Evolutionary conservation across 2,329 filamentous ascomycete genomes (phyloP).

Genomic region (Xylaria sp.): DNA sequence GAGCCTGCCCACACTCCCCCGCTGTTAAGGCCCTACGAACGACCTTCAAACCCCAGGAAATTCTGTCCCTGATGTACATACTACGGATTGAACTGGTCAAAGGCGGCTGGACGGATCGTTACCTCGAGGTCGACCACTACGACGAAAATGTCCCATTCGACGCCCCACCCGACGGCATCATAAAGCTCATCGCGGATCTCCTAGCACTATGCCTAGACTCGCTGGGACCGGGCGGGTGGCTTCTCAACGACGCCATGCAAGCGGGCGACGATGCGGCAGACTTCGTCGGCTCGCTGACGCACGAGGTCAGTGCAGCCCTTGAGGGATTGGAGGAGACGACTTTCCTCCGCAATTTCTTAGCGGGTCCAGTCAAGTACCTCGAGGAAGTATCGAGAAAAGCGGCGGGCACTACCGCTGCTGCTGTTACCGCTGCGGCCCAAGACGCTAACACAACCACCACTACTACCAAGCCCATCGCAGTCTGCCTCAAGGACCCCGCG

Average conservation of each 20-base stretch:
- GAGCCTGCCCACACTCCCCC: conserved; percentile 68
- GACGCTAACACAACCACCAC: conserved; percentile 52
- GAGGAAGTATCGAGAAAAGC: conserved; percentile 51
- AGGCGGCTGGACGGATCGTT: conserved; percentile 80
- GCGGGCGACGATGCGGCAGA: conserved; percentile 68
- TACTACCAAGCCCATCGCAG: conserved; percentile 58
- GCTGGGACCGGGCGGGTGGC: conserved; percentile 79
- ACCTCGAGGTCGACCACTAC: conserved; percentile 68
- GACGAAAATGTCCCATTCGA: conserved; percentile 59
- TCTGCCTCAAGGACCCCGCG: conserved; percentile 58
- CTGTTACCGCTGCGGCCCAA: conserved; percentile 14
- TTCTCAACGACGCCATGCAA: conserved; percentile 69
- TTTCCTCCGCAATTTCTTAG: conserved; percentile 71
- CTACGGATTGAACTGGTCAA: conserved; percentile 78
- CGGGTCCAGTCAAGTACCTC: conserved; percentile 73
- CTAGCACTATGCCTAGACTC: conserved; percentile 80
- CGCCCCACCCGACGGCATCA: conserved; percentile 72
- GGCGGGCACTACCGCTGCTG: conserved; percentile 12
- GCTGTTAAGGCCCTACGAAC: conserved; percentile 73
- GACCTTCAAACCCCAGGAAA: conserved; percentile 73
- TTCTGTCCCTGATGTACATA: conserved; percentile 76
- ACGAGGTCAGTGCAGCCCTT: conserved; percentile 76
- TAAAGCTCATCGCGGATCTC: conserved; percentile 76
- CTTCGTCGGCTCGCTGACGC: conserved; percentile 72
- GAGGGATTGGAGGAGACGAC: conserved; percentile 77